Evolutionary conservation across 345 rosid genomes (phyloP), one percentile per base, ranked within the genome.

Genomic region (Laguncularia racemosa): DNA sequence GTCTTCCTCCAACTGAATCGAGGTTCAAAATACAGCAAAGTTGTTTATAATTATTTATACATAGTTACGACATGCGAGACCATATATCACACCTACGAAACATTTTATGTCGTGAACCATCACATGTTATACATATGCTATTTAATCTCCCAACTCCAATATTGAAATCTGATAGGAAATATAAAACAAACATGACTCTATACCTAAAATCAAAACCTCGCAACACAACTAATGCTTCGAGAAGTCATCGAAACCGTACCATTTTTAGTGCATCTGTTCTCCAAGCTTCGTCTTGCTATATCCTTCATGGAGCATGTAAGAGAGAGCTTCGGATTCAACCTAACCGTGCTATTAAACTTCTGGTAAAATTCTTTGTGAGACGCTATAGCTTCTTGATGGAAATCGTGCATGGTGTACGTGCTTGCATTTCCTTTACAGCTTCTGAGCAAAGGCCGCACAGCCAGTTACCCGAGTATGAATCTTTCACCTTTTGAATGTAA

Each of bases 371-470:
- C 75, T 64, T 16, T 69, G 21, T 81, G 81, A 16, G 64, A 71
- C 28, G 62, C 46, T 20, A 76, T 33, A n/a, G 81, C 83, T 54
- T 73, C 83, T 33, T 64, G 52, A 71, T 52, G 63, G 63, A 60
- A 2, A 14, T 46, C 10, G 26, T 21, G 18, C 47, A 47, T 0
- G 73, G 65, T 33, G 62, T 45, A 60, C 53, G 57, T 1, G 12
- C 16, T 12, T 71, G 48, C 38, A 47, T 78, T 19, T 76, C 83
- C 53, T 73, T 64, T 13, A 78, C 84, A 16, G 74, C 81, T 57
- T 69, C 86, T 0, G 76, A 71, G 60, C 86, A 81, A 16, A 81
- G 81, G 13, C 83, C 81, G n/a, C 86, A 76, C 1, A 81, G 65
- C 86, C 86, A 78, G 10, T 52, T 65, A 2, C 76, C 83, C 1